Evolutionary conservation across 1,139 yeast genomes (phyloP).

Genomic region (Sugiyamaella castrensis): DNA sequence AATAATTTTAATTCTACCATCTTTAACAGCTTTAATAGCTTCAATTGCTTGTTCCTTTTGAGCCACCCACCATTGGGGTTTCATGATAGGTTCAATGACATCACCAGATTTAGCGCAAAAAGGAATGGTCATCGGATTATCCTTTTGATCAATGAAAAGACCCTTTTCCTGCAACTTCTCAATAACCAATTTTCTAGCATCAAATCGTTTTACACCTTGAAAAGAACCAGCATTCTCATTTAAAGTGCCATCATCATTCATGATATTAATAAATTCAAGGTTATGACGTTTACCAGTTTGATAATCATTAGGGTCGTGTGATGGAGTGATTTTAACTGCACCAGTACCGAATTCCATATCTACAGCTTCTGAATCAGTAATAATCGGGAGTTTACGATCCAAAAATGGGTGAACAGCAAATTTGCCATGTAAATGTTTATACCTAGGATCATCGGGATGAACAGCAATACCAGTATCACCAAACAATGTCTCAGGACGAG

Average conservation of each 20-base stretch:
- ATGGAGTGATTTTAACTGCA: conserved; percentile 98
- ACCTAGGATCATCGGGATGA: conserved; percentile 91
- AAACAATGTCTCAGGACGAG: conserved; percentile 97
- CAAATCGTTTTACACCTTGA: conserved; percentile 88
- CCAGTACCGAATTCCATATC: conserved; percentile 99
- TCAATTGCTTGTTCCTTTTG: conserved; percentile 86
- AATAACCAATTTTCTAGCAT: conserved; percentile 84
- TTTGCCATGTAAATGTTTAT: conserved; percentile 92
- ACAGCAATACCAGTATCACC: conserved; percentile 99
- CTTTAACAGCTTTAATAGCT: conserved; percentile 81
- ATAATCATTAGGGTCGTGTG: conserved; percentile 97
- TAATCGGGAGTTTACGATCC: conserved; percentile 80
- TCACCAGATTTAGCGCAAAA: conserved; percentile 95
- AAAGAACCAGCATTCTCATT: conserved; percentile 90
- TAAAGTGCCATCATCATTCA: conserved; percentile 87
- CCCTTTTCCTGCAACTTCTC: conserved; percentile 74
- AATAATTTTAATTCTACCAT: conserved; percentile 74
- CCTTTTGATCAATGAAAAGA: conserved; percentile 76
- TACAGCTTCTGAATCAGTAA: conserved; percentile 88
- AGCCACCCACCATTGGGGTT: conserved; percentile 99
- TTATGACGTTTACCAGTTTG: conserved; percentile 91
- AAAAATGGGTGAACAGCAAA: conserved; percentile 87
- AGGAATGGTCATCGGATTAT: conserved; percentile 95
- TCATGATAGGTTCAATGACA: conserved; percentile 89
- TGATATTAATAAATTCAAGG: conserved; percentile 81